Evolutionary conservation across 164 flowering plant genomes (phyloP).

Genomic region (Vitis amurensis): DNA sequence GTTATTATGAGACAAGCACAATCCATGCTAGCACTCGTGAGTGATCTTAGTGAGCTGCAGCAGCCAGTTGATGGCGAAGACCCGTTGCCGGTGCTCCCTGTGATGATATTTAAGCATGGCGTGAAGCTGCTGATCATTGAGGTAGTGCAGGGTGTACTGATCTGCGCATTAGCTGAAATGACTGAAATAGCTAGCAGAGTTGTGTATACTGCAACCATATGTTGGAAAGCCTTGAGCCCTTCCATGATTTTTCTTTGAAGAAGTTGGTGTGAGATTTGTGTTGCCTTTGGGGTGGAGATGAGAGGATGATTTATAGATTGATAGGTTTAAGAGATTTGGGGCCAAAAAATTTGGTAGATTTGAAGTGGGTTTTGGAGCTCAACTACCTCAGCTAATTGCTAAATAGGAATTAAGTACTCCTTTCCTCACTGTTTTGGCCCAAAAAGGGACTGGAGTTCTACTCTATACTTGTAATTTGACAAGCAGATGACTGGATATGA

Average conservation of each 20-base stretch:
- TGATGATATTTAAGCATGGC: slow-evolving; percentile 52
- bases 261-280: slow-evolving; percentile 1
- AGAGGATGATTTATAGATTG: slow-evolving; percentile 8
- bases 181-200: slow-evolving; percentile 1
- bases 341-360: slow-evolving; percentile 23
- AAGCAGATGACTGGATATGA: too few species aligned
- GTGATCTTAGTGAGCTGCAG: slow-evolving; percentile 36
- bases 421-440: background rate
- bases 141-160: slow-evolving; percentile 45
- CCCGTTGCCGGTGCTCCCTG: slow-evolving; percentile 47
- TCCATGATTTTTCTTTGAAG: slow-evolving; percentile 9
- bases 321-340: slow-evolving; percentile 9
- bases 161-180: slow-evolving; percentile 26
- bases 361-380: slow-evolving; percentile 35
- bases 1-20: slow-evolving; percentile 51
- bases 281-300: background rate
- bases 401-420: background rate
- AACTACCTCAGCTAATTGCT: slow-evolving; percentile 33
- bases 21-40: slow-evolving; percentile 35
- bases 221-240: slow-evolving; percentile 3
- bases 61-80: slow-evolving; percentile 36
- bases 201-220: slow-evolving; percentile 3
- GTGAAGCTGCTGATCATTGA: slow-evolving; percentile 53
- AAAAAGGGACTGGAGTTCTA: background rate
- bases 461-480: too few species aligned